phyloP scores from a whole-genome alignment of 805 yeast genomes.

The Spathaspora boniae region DNA sequence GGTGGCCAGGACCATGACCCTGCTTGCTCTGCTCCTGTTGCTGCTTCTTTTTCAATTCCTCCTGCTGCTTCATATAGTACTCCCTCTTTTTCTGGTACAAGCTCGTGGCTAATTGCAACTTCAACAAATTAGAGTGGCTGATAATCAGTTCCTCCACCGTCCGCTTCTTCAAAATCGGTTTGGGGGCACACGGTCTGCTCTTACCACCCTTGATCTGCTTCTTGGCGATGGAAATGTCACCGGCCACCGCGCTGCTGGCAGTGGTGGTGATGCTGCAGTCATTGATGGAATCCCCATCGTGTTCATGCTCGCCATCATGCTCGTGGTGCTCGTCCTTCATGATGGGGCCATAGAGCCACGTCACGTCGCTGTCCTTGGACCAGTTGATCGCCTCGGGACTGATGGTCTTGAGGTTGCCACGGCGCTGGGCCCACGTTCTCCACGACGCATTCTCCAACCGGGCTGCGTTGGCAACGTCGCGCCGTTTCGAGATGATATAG shows the following conservation, averaged over 20 bases:
- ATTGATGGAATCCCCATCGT: conserved; percentile 10
- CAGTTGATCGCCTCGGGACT: conserved; percentile 91
- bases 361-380: conserved; percentile 95
- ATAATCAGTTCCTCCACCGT: conserved; percentile 80
- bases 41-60: conserved; percentile 2
- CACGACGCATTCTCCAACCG: conserved; percentile 62
- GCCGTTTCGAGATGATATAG: conserved; percentile 77
- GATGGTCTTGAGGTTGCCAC: conserved; percentile 65
- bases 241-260: conserved; percentile 43
- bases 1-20: conserved; percentile 2
- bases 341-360: conserved; percentile 96
- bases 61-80: conserved; percentile 12
- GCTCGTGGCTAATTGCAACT: conserved; percentile 38
- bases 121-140: conserved; percentile 48
- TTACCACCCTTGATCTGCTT: conserved; percentile 14
- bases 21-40: neutral
- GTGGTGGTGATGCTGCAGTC: conserved; percentile 15
- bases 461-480: conserved; percentile 68
- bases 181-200: conserved; percentile 34
- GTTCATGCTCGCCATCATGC: conserved; percentile 1
- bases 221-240: conserved; percentile 40
- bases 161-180: conserved; percentile 86
- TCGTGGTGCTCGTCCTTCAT: conserved; percentile 39
- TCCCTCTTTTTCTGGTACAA: conserved; percentile 31
- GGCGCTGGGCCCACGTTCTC: conserved; percentile 92